Evolutionary conservation across 805 yeast species (phyloP), one percentile per base, ranked within the genome.

Genomic region (Hermanozyma aechmeae): DNA sequence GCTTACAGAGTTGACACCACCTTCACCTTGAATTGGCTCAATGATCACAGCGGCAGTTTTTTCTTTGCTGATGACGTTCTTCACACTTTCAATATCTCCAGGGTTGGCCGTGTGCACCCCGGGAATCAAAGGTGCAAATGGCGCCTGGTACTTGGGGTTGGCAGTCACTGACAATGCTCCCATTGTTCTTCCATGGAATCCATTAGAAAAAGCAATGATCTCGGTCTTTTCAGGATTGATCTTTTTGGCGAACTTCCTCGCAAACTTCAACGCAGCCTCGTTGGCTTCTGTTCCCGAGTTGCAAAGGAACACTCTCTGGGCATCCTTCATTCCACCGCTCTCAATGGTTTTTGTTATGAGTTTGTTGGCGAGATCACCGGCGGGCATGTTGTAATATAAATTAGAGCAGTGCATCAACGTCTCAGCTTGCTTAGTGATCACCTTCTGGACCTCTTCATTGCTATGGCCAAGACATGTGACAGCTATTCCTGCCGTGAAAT

Each of bases 11-110:
- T 76, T 74, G 13, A 89, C 78, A 33, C 98, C 98, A 33, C 98
- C 97, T 61, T 89, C 98, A 42, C 97, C 98, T 63, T 92, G 98
- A 34, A 92, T 79, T 14, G 98, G 98, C 58, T 92, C 98, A 22
- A 92, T 77, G 32, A 92, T 92, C 17, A 92, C 92, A 30, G 87
- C 98, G 43, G 95, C 84, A 1, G 87, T 79, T 39, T 74, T 73
- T 3, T 71, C 76, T 35, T 51, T 50, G 37, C 67, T 61, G 26
- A 81, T 70, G 24, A 71, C 50, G 6, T 56, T 48, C 39, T 73
- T 67, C 8, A 85, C 78, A 14, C 79, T 67, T 27, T 61, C 68
- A 23, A 78, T 61, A 43, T 77, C 76, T 37, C 68, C 70, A 31
- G 80, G 65, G 33, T 63, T 62, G 13, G 89, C 93, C 21, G 73